Base-by-base conservation (phyloP, 2,329 filamentous ascomycete genomes). In the Penicillium palitans region DNA sequence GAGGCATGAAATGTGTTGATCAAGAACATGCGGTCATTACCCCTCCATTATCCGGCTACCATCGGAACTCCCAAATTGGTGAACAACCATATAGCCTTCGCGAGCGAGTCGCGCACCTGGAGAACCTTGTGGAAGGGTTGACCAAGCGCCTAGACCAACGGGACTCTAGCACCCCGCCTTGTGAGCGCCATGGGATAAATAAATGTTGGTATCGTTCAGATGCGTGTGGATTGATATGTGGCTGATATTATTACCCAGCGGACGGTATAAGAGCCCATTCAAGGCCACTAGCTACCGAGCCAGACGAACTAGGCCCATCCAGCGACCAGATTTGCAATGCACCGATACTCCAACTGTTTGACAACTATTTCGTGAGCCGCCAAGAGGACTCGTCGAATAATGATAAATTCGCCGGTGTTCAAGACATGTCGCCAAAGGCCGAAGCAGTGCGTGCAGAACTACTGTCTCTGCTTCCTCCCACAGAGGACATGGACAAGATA, bases 1-100 rank as follows among this genome's bases (percentile, higher is more conserved):
- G 75, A 53, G 75, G 75, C 2, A 72, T 70, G 7, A 67, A 66
- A 31, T 78, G 76, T 59, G 70, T 77, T 46, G 74, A 76, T 48
- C 76, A 78, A 61, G 74, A 77, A 57, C 66, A 73, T 65, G 45
- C 42, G 44, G 48, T 4, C 25, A 60, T 33, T 45, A 63, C 42
- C 17, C 55, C 50, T 46, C 44, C 40, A 25, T 25, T 39, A 29
- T 58, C 17, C 40, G 39, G 31, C 17, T 44, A 12, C 21, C 51
- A 10, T 13, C 42, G 29, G 19, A 53, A 31, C 9, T 57, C 54
- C 10, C 56, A 37, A n/a, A 57, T 58, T 25, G 65, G 59, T 27
- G 69, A 74, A 21, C 67, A 69, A 29, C 64, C 70, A 17, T 76
- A 76, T 53, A 76, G 73, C 58, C 61, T 77, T 12, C 69, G 75